Base-by-base conservation (phyloP, 768 basidiomycete genomes). In the Auricularia sp. region DNA sequence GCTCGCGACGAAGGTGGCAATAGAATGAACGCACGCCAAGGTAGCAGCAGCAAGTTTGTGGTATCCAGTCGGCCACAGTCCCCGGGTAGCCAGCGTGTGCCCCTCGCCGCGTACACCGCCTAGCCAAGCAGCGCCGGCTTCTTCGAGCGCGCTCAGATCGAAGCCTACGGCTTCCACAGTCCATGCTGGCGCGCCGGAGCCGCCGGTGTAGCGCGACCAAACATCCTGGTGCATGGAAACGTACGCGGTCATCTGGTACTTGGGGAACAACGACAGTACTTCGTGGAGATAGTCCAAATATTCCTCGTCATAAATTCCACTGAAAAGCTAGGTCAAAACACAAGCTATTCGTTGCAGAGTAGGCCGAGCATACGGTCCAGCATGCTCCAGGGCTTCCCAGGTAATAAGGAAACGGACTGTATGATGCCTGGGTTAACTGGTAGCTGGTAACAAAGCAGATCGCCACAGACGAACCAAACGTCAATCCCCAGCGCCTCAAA, bases 111-210 rank as follows among this genome's bases (percentile, higher is more conserved):
- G 83, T 36, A 93, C 84, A 1, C 93, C 94, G 47, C 81, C 78
- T 0, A 96, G 76, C 87, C 95, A 98, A 0, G 93, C 96, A 0
- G 93, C 90, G 0, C 88, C 90, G 0, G 87, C 84, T 64, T 88
- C 84, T 67, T 95, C 93, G 3, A 98, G 77, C 1, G 84, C 83
- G 53, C 83, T 77, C 2, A 97, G 76, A 71, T 96, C 90, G 67
- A 98, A 93, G 0, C 96, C 97, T 7, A 86, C 88, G 10, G 83
- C 74, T 66, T 92, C 87, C 1, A 98, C 78, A 1, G 94, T 97
- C 96, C 97, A 99, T 3, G 91, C 93, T 1, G 97, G 97, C 0
- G 96, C 95, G 1, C 97, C 96, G 1, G 93, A 96, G 54, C 96
- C 96, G 7, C 96, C 96, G 2, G 87, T 86, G 70, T 94, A 95